Base-by-base conservation (phyloP, 768 basidiomycete species). In the Termitomyces sp. region DNA sequence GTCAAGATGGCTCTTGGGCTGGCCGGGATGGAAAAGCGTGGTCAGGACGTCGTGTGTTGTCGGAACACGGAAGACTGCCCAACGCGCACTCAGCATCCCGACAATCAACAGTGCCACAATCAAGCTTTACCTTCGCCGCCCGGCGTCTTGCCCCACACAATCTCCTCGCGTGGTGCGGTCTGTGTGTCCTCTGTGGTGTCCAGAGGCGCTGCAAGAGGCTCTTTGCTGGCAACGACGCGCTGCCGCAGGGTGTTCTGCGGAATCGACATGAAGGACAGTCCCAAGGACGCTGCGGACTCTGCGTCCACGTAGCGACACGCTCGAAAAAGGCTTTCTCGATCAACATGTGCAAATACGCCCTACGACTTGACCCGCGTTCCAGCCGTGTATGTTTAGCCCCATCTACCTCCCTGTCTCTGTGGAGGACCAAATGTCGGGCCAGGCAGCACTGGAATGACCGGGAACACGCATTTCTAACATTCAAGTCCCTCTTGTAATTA, bases 41-140 rank as follows among this genome's bases (percentile, higher is more conserved):
- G 93, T 94, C 61, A 95, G 68, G 20, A 94, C 90, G 70, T 94
- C 91, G 70, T 94, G 90, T 0, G 94, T 96, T 20, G 93, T 91
- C 12, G 94, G 94, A 45, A 96, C 92, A 59, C 85, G 83, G 69
- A 99, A 99, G 7, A 97, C 94, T 45, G 45, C 18, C 30, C 30
- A 30, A 30, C 30, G 30, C 30, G 30, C 13, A 40, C 4, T 33
- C 13, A 48, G 28, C 24, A 43, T 10, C 14, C 22, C 26, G 58
- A 60, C 35, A 28, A 59, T 16, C 61, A 33, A 61, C 30, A 42
- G 56, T 57, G 38, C 51, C 30, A 53, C 65, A 77, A 43, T 36
- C 54, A 46, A 26, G 47, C 6, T 48, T 40, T 62, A 88, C 91
- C 92, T 80, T 88, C 83, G 43, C 90, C 91, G 38, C 77, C 68